phyloP scores from a whole-genome alignment of 441 rosid species.

The Adansonia grandidieri region DNA sequence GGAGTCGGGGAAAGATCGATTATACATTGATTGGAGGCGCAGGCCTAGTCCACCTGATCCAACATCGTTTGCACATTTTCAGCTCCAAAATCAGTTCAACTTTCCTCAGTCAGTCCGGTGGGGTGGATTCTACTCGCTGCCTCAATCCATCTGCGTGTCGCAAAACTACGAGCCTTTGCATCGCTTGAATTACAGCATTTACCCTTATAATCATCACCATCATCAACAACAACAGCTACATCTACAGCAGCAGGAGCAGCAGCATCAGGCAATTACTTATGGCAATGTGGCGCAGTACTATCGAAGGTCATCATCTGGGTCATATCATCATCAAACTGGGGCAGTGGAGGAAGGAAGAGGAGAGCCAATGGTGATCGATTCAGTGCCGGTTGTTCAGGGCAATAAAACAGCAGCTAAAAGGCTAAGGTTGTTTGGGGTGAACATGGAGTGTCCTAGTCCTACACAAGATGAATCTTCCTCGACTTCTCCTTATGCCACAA shows the following conservation, averaged over 20 bases:
- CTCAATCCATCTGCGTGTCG: slow-evolving; percentile 40
- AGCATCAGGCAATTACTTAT: slow-evolving; percentile 36
- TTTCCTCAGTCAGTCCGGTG: slow-evolving; percentile 50
- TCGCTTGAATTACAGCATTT: slow-evolving; percentile 44
- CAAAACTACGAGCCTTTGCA: slow-evolving; percentile 40
- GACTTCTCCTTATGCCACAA: slow-evolving; percentile 33
- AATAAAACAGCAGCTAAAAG: slow-evolving; percentile 45
- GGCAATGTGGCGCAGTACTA: slow-evolving; percentile 45
- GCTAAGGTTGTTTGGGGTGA: slow-evolving; percentile 71
- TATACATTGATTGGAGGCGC: slow-evolving; percentile 90
- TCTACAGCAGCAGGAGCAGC: slow-evolving; percentile 10
- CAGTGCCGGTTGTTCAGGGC: slow-evolving; percentile 51
- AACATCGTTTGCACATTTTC: slow-evolving; percentile 36
- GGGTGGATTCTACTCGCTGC: slow-evolving; percentile 57
- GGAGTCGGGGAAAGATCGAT: slow-evolving; percentile 53
- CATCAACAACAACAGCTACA: slow-evolving; percentile 28
- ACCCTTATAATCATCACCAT: slow-evolving; percentile 42
- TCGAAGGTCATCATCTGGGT: slow-evolving; percentile 43
- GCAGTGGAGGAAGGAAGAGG: slow-evolving; percentile 32
- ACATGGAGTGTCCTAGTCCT: slow-evolving; percentile 58
- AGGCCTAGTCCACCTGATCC: slow-evolving; percentile 64
- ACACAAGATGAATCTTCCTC: slow-evolving; percentile 42
- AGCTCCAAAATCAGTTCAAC: slow-evolving; percentile 54
- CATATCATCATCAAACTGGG: slow-evolving; percentile 36
- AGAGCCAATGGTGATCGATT: slow-evolving; percentile 52